Evolutionary conservation across 2,329 filamentous ascomycete genomes (phyloP).

Genomic region (Escovopsis weberi): DNA sequence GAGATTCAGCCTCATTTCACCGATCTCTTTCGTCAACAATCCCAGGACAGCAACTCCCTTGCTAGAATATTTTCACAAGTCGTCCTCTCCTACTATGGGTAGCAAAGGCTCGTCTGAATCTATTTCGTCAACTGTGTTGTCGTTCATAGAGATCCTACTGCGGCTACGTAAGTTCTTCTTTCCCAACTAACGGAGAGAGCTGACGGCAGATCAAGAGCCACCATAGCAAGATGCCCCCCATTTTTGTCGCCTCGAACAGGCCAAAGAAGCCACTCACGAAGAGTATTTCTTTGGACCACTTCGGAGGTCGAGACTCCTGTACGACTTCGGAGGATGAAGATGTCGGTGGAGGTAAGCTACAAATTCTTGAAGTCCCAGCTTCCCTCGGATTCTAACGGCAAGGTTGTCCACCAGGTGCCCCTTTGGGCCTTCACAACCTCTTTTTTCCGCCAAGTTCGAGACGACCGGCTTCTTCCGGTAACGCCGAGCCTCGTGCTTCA

Average conservation of each 20-base stretch:
- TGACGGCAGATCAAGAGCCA: background rate
- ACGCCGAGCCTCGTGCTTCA: background rate
- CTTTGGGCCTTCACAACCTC: background rate
- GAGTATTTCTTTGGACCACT: slow-evolving; percentile 3
- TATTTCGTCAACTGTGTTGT: no score
- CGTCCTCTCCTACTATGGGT: background rate
- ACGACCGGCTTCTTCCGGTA: background rate
- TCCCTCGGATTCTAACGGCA: background rate
- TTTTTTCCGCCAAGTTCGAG: background rate
- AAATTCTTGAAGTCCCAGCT: background rate
- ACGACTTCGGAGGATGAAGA: background rate
- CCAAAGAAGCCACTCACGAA: slow-evolving; percentile 4
- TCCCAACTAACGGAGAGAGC: no score
- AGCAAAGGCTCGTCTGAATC: background rate
- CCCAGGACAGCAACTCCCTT: background rate
- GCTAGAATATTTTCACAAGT: background rate
- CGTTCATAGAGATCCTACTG: no score
- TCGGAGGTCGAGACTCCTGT: background rate
- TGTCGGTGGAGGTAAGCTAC: background rate
- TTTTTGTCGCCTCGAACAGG: background rate
- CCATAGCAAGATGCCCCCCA: background rate
- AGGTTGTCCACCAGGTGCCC: background rate
- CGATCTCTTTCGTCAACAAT: background rate
- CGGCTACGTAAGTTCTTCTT: background rate
- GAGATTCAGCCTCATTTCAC: no score